Percentiles rank a stretch among this genome's conserved stretches.
phyloP scores from a whole-genome alignment of 2,329 filamentous ascomycete genomes.

The Aureobasidium sp. region DNA sequence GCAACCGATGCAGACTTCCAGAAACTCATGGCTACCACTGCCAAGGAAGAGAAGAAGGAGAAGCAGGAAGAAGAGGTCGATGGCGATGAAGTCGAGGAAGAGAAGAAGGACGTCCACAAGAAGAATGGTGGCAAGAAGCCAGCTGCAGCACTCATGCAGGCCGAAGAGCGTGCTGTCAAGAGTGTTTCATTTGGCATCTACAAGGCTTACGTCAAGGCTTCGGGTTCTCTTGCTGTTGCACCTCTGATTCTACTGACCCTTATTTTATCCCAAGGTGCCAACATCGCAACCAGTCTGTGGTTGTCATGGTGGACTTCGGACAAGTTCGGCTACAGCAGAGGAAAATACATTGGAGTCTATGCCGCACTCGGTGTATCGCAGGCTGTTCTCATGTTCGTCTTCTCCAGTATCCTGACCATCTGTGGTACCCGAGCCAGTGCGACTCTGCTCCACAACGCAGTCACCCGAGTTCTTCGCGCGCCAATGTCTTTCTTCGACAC shows the following conservation, averaged over 20 bases:
- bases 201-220: slow-evolving; percentile 64
- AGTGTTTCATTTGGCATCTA: slow-evolving; percentile 78
- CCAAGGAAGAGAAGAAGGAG: slow-evolving; percentile 51
- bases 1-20: slow-evolving; percentile 66
- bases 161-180: slow-evolving; percentile 59
- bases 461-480: slow-evolving; percentile 61
- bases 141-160: slow-evolving; percentile 59
- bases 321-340: slow-evolving; percentile 58
- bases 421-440: slow-evolving; percentile 76
- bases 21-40: slow-evolving; percentile 70
- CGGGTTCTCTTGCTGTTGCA: slow-evolving; percentile 61
- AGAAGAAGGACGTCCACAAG: slow-evolving; percentile 46
- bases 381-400: slow-evolving; percentile 67
- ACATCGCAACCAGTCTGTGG: slow-evolving; percentile 85
- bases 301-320: slow-evolving; percentile 87
- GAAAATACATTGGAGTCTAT: slow-evolving; percentile 61
- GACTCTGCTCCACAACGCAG: slow-evolving; percentile 69
- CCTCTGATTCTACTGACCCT: slow-evolving; percentile 56
- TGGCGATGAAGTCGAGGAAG: slow-evolving; percentile 43
- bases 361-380: slow-evolving; percentile 64
- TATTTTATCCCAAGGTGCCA: slow-evolving; percentile 67
- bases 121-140: slow-evolving; percentile 46
- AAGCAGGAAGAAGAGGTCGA: slow-evolving; percentile 41
- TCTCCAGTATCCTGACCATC: slow-evolving; percentile 68
- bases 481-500: slow-evolving; percentile 94